Evolutionary conservation across 1,139 yeast species (phyloP), one percentile per base, ranked within the genome.

Genomic region (Yamadazyma conglobata): DNA sequence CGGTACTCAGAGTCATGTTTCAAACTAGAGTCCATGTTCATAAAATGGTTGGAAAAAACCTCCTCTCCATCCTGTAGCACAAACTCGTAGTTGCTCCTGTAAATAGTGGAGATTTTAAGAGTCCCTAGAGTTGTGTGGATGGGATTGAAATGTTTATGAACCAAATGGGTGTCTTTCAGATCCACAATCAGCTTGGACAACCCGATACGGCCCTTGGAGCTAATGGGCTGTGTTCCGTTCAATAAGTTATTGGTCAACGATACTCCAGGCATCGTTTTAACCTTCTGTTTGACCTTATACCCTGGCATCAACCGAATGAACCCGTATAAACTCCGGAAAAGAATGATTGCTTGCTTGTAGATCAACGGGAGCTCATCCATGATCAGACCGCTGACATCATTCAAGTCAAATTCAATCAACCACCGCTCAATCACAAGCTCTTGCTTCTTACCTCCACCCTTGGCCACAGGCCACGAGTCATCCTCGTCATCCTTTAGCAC

Each of bases 391-490:
- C 56, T 44, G 6, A 53, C 52, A 15, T 46, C 56, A 32, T 38
- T 48, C 29, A 52, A 52, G 44, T 81, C 89, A 40, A 88, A 74
- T 53, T 88, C 95, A 22, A 91, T 63, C 15, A 87, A 64, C 98
- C 98, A 91, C 37, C 98, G 68, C 52, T 91, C 98, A 35, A 91
- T 60, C 2, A 91, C 96, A 11, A 91, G 75, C 54, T 89, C 97
- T 10, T 77, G 65, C 46, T 80, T 81, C 48, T 72, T 77, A 16
- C 51, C 49, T 3, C 63, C 73, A 14, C 60, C 65, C 28, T 46
- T 69, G 22, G 58, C 60, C 25, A 60, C 77, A 13, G 59, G 62
- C 56, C 67, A 69, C 25, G 67, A 65, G 24, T 52, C 63, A 29
- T 51, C 62, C 19, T 48, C 58, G 11, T 56, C 89, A 35, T 76